Base-by-base conservation (phyloP, 257 asterid species). In the Plantago elongata region DNA sequence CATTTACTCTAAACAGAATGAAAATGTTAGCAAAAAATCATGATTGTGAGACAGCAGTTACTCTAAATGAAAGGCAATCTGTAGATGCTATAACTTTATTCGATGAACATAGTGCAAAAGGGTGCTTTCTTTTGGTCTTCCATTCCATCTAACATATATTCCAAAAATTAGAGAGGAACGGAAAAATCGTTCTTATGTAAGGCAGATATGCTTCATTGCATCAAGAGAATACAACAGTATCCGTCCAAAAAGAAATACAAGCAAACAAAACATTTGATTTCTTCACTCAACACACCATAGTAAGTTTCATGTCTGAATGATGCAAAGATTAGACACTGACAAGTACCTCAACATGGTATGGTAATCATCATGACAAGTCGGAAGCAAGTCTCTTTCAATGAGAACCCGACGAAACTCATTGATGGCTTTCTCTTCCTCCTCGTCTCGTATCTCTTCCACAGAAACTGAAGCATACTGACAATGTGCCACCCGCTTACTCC, bases 301-400 rank as follows among this genome's bases (percentile, higher is more conserved):
- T 4, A 34, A 34, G 13, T 38, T 37, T 51, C 54, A 51, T 45
- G 13, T 11, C 40, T 38, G 34, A 61, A 48, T 59, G 12, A 17
- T 48, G 40, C 61, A 29, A 38, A 27, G 38, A 57, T 15, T 5
- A 50, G 66, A 58, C 55, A 18, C 50, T 18, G 40, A 34, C 40
- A 34, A 34, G 14, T 75, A 92, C 99, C 99, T 90, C 82, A 90
- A 75, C 84, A 87, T 54, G 57, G 78, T 80, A 65, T 87, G 97
- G 69, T 87, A 87, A 70, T 93, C 99, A 84, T 89, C 94, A 61
- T 93, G 97, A 48, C 77, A 82, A 51, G 81, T 54, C 12, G 89
- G 96, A 74, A 93, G 95, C 69, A 85, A 66, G 74, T 78, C 89
- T 66, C 78, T 85, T 60, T 82, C 92, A 69, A 83, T 65, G 87